phyloP scores from a whole-genome alignment of 768 basidiomycete species.

The Suillus hirtellus region DNA sequence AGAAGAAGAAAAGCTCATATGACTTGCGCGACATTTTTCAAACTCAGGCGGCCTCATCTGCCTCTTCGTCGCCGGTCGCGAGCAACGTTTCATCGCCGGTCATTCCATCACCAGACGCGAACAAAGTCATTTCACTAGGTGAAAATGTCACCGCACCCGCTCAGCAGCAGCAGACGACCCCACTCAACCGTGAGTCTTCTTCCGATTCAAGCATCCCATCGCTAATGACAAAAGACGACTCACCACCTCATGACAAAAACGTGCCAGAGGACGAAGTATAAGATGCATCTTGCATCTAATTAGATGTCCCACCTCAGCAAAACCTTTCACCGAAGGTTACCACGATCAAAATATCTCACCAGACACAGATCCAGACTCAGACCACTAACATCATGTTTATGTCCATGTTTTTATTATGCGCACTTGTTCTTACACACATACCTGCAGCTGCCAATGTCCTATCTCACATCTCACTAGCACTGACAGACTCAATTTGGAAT shows the following conservation, averaged over 20 bases:
- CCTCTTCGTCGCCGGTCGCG: not conserved
- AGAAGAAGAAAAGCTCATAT: conserved; percentile 36
- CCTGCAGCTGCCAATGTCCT: not conserved
- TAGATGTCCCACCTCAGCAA: not conserved
- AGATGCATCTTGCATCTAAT: not conserved
- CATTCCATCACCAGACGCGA: not conserved
- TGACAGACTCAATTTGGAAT: not conserved
- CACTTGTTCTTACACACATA: not conserved
- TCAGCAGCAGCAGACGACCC: not conserved
- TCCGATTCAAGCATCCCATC: not conserved
- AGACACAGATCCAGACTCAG: not conserved
- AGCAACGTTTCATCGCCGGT: not conserved
- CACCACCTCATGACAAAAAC: not conserved
- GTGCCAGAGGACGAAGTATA: not conserved
- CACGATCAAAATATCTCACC: not conserved
- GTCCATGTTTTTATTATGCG: not conserved
- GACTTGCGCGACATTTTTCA: conserved; percentile 35
- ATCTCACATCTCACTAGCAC: not conserved
- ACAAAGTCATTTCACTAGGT: not conserved
- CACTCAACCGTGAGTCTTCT: not conserved
- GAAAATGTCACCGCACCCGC: not conserved
- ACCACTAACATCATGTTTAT: not conserved
- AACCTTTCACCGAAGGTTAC: not conserved
- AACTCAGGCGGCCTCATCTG: conserved; percentile 4
- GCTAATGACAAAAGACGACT: not conserved